Evolutionary conservation across 495 filamentous ascomycete species (phyloP).

Genomic region (Neurospora cerealis): DNA sequence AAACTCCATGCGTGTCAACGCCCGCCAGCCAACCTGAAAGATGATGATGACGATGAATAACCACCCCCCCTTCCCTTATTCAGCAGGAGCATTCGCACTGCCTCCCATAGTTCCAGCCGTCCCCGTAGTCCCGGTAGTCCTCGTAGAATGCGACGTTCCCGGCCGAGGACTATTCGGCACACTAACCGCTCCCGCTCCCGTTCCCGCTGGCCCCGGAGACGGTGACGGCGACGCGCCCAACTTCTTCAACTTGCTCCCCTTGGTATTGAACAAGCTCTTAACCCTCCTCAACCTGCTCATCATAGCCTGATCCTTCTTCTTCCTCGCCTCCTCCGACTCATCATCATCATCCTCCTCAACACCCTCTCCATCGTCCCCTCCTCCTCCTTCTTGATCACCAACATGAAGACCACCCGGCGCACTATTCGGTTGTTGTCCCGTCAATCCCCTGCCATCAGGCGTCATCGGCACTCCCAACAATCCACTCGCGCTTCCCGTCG

Average conservation of each 20-base stretch:
- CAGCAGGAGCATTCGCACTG: not conserved
- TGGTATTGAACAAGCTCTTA: constrained; percentile 48
- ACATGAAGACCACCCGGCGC: not conserved
- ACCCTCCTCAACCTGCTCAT: constrained; percentile 45
- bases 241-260: constrained; percentile 33
- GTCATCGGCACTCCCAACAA: constrained; percentile 1
- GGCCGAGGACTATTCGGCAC: constrained; percentile 12
- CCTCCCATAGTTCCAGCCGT: not conserved
- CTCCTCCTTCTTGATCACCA: not conserved
- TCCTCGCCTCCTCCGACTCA: constrained; percentile 31
- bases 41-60: not conserved
- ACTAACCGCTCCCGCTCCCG: not conserved
- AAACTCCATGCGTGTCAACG: not conserved
- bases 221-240: constrained; percentile 19
- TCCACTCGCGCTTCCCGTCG: not conserved
- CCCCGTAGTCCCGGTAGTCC: not conserved
- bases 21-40: not conserved
- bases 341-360: constrained; percentile 19
- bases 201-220: constrained; percentile 1
- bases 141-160: constrained; percentile 17
- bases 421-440: not conserved
- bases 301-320: constrained; percentile 44
- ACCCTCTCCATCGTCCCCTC: not conserved
- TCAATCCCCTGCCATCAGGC: constrained; percentile 1
- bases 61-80: not conserved